Evolutionary conservation across 129 eudicot genomes (phyloP).

Genomic region (Centaurea solstitialis): DNA sequence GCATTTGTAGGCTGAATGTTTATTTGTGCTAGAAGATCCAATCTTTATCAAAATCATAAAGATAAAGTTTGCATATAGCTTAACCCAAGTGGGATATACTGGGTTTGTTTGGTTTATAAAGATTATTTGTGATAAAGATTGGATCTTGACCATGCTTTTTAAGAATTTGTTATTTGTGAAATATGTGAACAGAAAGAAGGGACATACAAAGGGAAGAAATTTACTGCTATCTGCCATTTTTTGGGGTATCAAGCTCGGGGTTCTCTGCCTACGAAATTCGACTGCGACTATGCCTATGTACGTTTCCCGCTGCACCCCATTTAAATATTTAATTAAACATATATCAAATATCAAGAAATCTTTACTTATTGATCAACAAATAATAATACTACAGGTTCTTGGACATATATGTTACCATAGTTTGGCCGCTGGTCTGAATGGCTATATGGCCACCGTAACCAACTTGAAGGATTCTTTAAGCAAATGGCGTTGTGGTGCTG

Average conservation of each 20-base stretch:
- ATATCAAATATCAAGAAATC: background rate
- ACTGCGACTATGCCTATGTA: conserved; percentile 95
- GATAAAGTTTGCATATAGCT: background rate
- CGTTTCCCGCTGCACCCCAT: conserved; percentile 16
- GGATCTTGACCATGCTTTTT: background rate
- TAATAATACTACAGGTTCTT: conserved; percentile 66
- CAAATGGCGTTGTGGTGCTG: conserved; percentile 98
- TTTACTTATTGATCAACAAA: background rate
- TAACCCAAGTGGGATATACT: background rate
- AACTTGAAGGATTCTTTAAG: conserved; percentile 79
- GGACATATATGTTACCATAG: conserved; percentile 94
- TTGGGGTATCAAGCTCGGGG: conserved; percentile 99
- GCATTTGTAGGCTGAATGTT: background rate
- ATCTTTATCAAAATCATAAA: background rate
- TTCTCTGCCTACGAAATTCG: conserved; percentile 92
- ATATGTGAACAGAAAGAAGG: conserved; percentile 85
- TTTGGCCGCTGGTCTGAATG: conserved; percentile 95
- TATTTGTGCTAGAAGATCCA: background rate
- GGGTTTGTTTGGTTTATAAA: no score
- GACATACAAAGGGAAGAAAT: conserved; percentile 95
- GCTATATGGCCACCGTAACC: conserved; percentile 92
- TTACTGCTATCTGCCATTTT: conserved; percentile 96
- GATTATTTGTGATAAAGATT: background rate
- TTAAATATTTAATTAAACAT: background rate
- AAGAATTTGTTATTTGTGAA: background rate